phyloP scores from a whole-genome alignment of 352 stramenopile genomes.

The Phytophthora hybrid region DNA sequence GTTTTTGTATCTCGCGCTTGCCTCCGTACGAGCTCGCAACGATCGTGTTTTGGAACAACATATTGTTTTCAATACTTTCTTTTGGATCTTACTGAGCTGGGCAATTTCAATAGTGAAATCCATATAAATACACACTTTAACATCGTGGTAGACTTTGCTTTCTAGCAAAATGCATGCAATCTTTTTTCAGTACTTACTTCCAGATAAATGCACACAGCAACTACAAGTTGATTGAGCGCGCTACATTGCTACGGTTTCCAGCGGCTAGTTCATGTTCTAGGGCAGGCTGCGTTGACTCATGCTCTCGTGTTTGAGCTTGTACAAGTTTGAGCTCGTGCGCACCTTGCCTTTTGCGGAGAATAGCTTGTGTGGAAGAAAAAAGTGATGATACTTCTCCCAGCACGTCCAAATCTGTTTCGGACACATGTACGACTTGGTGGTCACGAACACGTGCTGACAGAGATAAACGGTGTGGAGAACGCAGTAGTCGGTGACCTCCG shows the following conservation, averaged over 20 bases:
- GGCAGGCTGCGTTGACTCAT: neutral
- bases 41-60: slow-evolving; percentile 11
- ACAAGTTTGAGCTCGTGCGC: slow-evolving; percentile 1
- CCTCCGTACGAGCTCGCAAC: slow-evolving; percentile 9
- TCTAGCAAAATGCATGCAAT: too few species aligned
- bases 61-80: too few species aligned
- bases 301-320: slow-evolving; percentile 11
- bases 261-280: too few species aligned
- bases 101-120: too few species aligned
- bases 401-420: slow-evolving; percentile 17
- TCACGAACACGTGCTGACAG: neutral
- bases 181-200: too few species aligned
- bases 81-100: too few species aligned
- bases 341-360: slow-evolving; percentile 5
- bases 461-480: neutral
- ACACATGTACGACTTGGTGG: slow-evolving; percentile 8
- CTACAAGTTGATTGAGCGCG: neutral
- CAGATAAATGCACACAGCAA: too few species aligned
- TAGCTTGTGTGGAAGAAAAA: slow-evolving; percentile 11
- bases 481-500: slow-evolving; percentile 18
- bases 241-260: neutral
- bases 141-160: too few species aligned
- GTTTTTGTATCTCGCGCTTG: too few species aligned
- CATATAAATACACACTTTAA: too few species aligned
- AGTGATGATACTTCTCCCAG: slow-evolving; percentile 21